These are phyloP conservation scores for Nitzschia sp. DNA, from an alignment of 108 stramenopile species.

Conservation along the genomic window DNA sequence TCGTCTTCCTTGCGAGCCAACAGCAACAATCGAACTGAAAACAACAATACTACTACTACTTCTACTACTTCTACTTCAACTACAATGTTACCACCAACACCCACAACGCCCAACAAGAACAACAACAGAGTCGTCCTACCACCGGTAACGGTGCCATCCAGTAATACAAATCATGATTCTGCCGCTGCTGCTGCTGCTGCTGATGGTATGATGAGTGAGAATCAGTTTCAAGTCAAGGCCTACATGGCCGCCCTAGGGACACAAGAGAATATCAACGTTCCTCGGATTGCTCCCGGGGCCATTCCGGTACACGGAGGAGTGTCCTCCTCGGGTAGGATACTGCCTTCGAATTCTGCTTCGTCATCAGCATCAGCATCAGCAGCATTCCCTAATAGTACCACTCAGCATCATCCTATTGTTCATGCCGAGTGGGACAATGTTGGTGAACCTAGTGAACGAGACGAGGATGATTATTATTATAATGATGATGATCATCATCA, in stretches of 20 bases:
- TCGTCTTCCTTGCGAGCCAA: background rate
- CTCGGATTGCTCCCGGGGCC: slow-evolving; percentile 1
- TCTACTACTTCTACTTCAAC: background rate
- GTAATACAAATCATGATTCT: no score
- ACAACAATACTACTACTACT: no score
- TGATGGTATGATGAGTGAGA: background rate
- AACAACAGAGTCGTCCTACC: background rate
- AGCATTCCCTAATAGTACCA: background rate
- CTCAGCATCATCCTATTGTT: no score
- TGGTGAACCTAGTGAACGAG: background rate
- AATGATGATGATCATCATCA: background rate
- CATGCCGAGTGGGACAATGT: slow-evolving; percentile 16
- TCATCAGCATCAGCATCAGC: background rate
- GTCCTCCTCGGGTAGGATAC: no score
- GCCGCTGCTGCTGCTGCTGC: background rate
- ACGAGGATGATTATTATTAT: background rate
- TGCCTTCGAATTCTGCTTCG: background rate
- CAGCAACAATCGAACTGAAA: background rate
- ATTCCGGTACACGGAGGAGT: slow-evolving; percentile 5
- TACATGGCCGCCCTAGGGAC: background rate
- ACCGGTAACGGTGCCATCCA: background rate
- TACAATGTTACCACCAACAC: background rate
- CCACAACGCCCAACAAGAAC: background rate
- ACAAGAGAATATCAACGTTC: background rate
- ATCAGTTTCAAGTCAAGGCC: slow-evolving; percentile 14